These are phyloP conservation scores for Cutaneotrichosporon daszewskae DNA, from an alignment of 1,284 basidiomycete genomes.

Conservation along the genomic window DNA sequence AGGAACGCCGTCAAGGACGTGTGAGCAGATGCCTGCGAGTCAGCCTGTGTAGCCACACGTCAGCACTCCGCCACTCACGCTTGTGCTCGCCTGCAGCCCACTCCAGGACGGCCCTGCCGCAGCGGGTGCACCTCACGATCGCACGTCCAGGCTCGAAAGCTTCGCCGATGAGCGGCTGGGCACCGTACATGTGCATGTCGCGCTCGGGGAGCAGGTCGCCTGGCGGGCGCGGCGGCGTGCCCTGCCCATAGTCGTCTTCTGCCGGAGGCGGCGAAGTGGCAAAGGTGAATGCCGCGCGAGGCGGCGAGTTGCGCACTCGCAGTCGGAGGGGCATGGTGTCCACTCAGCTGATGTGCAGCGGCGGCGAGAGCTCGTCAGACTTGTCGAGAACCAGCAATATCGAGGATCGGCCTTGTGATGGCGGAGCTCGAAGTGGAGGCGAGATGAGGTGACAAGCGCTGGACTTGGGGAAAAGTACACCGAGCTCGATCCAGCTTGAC, in stretches of 20 bases:
- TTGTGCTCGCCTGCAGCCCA: constrained; percentile 69
- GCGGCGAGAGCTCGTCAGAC: too few relatives aligned
- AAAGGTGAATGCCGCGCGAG: constrained; percentile 36
- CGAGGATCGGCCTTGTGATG: too few relatives aligned
- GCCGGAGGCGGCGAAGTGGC: constrained; percentile 9
- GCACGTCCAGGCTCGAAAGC: constrained; percentile 56
- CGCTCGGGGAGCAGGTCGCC: constrained; percentile 73
- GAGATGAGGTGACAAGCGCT: too few relatives aligned
- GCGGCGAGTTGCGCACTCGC: constrained; percentile 19
- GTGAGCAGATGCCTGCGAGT: constrained; percentile 57
- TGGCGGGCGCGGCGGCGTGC: constrained; percentile 53
- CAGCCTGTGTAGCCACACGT: not conserved
- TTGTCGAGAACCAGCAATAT: too few relatives aligned
- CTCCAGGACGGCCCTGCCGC: constrained; percentile 66
- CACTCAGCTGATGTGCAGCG: not conserved
- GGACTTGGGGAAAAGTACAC: too few relatives aligned
- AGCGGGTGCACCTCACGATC: constrained; percentile 69
- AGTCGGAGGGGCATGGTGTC: constrained; percentile 30
- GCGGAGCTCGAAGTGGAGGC: too few relatives aligned
- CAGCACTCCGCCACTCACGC: constrained; percentile 51
- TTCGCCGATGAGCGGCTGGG: constrained; percentile 57
- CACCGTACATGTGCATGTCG: constrained; percentile 81
- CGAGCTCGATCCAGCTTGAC: too few relatives aligned
- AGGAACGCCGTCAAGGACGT: constrained; percentile 53
- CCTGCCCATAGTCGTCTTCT: constrained; percentile 5